These are phyloP conservation scores for Oleoguttula mirabilis DNA, from an alignment of 495 filamentous ascomycete species.

Conservation along the genomic window DNA sequence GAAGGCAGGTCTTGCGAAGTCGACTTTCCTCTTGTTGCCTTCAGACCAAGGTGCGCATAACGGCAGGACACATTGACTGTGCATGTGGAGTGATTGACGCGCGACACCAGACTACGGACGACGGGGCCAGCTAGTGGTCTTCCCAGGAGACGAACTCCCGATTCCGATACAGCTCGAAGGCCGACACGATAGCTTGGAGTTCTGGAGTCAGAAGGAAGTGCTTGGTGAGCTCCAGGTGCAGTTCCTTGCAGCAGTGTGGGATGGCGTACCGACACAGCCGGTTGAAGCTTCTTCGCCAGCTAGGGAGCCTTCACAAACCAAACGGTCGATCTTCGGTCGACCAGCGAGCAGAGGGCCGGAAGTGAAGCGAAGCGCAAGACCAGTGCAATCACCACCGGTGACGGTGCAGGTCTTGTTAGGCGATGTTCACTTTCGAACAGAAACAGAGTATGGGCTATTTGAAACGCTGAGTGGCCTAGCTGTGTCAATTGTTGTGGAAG, in stretches of 20 bases:
- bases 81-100: too few relatives aligned
- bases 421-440: conserved; percentile 5
- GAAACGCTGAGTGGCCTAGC: conserved; percentile 4
- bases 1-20: conserved; percentile 3
- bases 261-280: background rate
- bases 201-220: conserved; percentile 14
- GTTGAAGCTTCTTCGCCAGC: background rate
- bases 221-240: conserved; percentile 8
- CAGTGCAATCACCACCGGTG: background rate
- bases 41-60: conserved; percentile 11
- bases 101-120: background rate
- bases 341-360: background rate
- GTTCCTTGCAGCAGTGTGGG: conserved; percentile 3
- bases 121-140: conserved; percentile 5
- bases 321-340: background rate
- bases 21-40: conserved; percentile 11
- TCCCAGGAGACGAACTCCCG: conserved; percentile 5
- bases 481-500: background rate
- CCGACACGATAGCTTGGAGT: conserved; percentile 5
- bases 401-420: conserved; percentile 6
- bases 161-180: conserved; percentile 14
- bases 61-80: too few relatives aligned
- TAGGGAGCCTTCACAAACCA: background rate
- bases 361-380: background rate
- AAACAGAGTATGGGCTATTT: conserved; percentile 10